Conservation (phyloP, 1,139 yeast species). For the Pichia sp. region DNA sequence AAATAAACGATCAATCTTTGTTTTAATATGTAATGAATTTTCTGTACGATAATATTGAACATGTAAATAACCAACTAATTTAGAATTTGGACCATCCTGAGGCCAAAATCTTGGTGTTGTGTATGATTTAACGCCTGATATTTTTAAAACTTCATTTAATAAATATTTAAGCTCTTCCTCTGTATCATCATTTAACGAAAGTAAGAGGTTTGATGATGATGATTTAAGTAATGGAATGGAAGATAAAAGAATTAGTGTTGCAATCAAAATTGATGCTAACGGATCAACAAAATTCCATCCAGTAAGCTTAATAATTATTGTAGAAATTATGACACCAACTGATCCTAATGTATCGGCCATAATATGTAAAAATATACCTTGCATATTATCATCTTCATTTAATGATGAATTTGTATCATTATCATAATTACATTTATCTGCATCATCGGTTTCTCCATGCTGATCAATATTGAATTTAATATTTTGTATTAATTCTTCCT, state of each 20-base stretch:
- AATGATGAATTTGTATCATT: not conserved
- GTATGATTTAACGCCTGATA: conserved; percentile 79
- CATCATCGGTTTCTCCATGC: not conserved
- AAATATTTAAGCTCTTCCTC: conserved; percentile 60
- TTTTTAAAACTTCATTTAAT: conserved; percentile 57
- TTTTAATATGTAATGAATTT: conserved; percentile 36
- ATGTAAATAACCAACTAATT: conserved; percentile 46
- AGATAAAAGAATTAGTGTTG: conserved; percentile 68
- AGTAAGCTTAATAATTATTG: conserved; percentile 51
- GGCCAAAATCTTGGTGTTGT: conserved; percentile 94
- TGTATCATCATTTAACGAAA: conserved; percentile 42
- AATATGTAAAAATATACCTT: conserved; percentile 88
- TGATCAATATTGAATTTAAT: conserved; percentile 1
- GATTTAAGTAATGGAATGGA: conserved; percentile 80
- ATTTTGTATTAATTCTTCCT: not conserved
- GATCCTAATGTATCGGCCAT: conserved; percentile 96
- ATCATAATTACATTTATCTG: conserved; percentile 1
- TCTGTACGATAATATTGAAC: conserved; percentile 50
- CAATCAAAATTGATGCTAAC: conserved; percentile 82
- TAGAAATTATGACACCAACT: conserved; percentile 89
- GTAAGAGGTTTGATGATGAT: conserved; percentile 67
- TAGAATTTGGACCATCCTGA: conserved; percentile 32
- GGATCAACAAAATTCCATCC: conserved; percentile 66
- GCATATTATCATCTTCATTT: conserved; percentile 56
- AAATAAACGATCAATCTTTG: conserved; percentile 34